Conservation (phyloP, 192 early-diverging fungal genomes). For the Diversispora eburnea region DNA sequence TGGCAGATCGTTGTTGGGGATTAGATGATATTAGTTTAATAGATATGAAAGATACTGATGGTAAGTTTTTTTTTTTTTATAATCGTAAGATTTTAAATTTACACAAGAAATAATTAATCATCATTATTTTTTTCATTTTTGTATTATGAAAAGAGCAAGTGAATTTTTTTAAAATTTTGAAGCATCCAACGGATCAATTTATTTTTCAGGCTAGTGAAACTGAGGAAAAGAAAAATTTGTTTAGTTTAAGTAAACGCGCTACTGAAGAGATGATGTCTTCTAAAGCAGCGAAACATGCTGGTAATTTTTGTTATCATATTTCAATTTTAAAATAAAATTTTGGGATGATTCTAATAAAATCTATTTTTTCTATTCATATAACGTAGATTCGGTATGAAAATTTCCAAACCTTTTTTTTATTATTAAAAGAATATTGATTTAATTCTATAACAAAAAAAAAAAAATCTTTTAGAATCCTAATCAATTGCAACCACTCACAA, state of each 20-base stretch:
- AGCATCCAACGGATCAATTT: constrained; percentile 71
- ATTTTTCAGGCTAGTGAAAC: constrained; percentile 64
- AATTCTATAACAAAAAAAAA: no score
- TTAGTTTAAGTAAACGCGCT: constrained; percentile 54
- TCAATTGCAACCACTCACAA: constrained; percentile 18
- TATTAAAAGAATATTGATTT: no score
- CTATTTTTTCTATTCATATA: no score
- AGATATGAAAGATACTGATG: constrained; percentile 78
- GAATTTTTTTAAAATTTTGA: constrained; percentile 80
- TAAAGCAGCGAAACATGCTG: constrained; percentile 16
- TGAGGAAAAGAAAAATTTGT: constrained; percentile 66
- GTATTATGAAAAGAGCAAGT: not conserved
- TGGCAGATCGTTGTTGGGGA: constrained; percentile 78
- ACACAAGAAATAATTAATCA: not conserved
- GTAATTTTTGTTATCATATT: not conserved
- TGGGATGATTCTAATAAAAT: not conserved
- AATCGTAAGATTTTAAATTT: no score
- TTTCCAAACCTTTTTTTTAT: no score
- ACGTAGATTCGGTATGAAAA: no score
- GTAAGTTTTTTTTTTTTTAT: constrained; percentile 33
- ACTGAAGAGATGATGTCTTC: constrained; percentile 56
- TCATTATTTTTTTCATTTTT: not conserved
- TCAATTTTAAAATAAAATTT: not conserved
- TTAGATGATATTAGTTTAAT: constrained; percentile 77
- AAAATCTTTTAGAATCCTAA: not conserved